Percentiles rank a stretch among this genome's conserved stretches.
These are phyloP conservation scores for Reutealis trisperma DNA, from an alignment of 345 rosid genomes.

Conservation along the genomic window DNA sequence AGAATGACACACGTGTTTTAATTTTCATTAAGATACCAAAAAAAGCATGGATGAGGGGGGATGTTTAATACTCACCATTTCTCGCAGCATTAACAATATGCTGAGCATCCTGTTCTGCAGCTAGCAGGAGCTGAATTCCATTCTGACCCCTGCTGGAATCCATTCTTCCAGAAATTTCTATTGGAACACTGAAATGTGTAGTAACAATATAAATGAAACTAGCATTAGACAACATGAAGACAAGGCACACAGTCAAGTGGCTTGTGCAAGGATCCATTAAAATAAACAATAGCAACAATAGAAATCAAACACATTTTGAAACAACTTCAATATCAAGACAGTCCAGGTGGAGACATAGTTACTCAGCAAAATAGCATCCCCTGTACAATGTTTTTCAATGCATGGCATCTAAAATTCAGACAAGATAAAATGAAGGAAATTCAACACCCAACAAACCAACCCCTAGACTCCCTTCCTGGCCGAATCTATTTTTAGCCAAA, in stretches of 20 bases:
- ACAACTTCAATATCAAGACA: not conserved
- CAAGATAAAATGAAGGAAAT: not conserved
- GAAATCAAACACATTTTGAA: not conserved
- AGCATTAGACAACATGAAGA: not conserved
- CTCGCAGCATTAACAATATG: slow-evolving; percentile 79
- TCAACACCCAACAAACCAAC: not conserved
- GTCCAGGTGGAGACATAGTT: not conserved
- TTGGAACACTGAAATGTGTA: not conserved
- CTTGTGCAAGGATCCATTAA: not conserved
- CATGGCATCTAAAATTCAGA: not conserved
- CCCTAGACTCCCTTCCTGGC: no score
- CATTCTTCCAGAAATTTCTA: slow-evolving; percentile 41
- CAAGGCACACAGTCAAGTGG: not conserved
- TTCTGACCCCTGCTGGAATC: slow-evolving; percentile 69
- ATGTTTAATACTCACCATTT: slow-evolving; percentile 37
- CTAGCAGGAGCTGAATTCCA: slow-evolving; percentile 87
- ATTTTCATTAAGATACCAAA: not conserved
- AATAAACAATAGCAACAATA: not conserved
- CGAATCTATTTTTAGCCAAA: not conserved
- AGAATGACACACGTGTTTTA: not conserved
- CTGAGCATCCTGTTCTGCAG: slow-evolving; percentile 93
- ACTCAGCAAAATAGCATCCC: not conserved
- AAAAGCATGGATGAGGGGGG: not conserved
- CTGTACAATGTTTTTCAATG: not conserved
- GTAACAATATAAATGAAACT: not conserved